phyloP scores from a whole-genome alignment of 106 monocot species.

The Amphibolis antarctica region DNA sequence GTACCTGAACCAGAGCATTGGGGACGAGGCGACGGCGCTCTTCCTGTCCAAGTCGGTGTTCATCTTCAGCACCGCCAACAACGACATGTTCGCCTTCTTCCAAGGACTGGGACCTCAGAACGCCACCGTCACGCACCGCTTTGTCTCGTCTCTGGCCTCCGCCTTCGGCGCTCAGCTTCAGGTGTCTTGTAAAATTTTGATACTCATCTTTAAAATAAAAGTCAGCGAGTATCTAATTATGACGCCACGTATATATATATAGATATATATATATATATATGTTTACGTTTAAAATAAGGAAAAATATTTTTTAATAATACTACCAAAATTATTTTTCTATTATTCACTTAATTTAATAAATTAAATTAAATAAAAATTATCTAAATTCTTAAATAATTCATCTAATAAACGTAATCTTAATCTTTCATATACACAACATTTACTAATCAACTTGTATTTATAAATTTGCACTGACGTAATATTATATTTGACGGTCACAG shows the following conservation, averaged over 20 bases:
- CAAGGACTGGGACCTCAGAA: not conserved
- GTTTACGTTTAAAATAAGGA: too few species aligned
- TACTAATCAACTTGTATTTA: too few species aligned
- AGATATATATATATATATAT: too few species aligned
- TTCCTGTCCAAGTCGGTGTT: constrained; percentile 40
- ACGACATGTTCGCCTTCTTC: constrained; percentile 29
- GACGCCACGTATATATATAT: not conserved
- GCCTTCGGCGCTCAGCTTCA: constrained; percentile 10
- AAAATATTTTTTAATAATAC: too few species aligned
- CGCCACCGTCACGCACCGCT: constrained; percentile 5
- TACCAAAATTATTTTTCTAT: too few species aligned
- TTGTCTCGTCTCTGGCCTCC: not conserved
- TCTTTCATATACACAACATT: too few species aligned
- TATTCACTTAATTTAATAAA: too few species aligned
- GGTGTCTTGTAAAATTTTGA: not conserved
- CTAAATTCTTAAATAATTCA: too few species aligned
- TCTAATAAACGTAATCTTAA: too few species aligned
- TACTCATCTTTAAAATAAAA: too few species aligned
- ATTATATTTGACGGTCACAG: not conserved
- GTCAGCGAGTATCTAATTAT: not conserved
- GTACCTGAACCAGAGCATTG: constrained; percentile 8
- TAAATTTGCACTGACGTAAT: not conserved
- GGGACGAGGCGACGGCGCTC: not conserved
- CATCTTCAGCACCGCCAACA: constrained; percentile 34
- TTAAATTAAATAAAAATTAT: too few species aligned